Base-by-base conservation (phyloP, 163 green algal species). In the Volvox carteri region DNA sequence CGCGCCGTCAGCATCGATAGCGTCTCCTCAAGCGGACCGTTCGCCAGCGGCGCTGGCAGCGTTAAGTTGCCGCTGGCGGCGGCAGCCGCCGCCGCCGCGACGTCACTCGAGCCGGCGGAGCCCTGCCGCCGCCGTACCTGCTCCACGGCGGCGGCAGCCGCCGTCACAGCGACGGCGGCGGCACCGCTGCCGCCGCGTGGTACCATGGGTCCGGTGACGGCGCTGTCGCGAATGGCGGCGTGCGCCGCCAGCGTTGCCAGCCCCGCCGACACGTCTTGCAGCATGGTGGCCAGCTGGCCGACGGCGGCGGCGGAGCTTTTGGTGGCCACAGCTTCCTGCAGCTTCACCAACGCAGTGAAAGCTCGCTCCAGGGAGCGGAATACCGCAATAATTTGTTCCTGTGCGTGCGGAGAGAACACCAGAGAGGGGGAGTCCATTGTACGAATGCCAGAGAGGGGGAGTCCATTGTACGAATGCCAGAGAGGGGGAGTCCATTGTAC, bases 341-440 rank as follows among this genome's bases (percentile, higher is more conserved):
- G 62, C 75, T 42, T 60, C 76, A 87, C 89, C n/a, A 93, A 52
- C 50, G 84, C 89, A 1, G 73, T 67, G 87, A 93, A 93, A 16
- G 72, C 78, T 3, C 83, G 67, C 84, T 93, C 90, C 77, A 92
- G 87, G 84, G 89, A 91, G 19, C 68, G 76, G 77, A 90, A 93
- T 5, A 85, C 84, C 1, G 81, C 78, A 6, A 85, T 65, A 44
- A 93, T 86, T 54, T 93, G 86, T 37, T 93, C 90, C 86, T 91
- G 70, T 9, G 52, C 4, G 48, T 16, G 56, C n/a, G n/a, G n/a
- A n/a, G n/a, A n/a, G n/a, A n/a, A n/a, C n/a, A n/a, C n/a, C n/a
- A n/a, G n/a, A n/a, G n/a, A n/a, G n/a, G n/a, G n/a, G n/a, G n/a
- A n/a, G n/a, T n/a, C n/a, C n/a, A n/a, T n/a, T n/a, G n/a, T n/a